Conservation (phyloP, 2,329 filamentous ascomycete species). For the Penicillium thymicola region DNA sequence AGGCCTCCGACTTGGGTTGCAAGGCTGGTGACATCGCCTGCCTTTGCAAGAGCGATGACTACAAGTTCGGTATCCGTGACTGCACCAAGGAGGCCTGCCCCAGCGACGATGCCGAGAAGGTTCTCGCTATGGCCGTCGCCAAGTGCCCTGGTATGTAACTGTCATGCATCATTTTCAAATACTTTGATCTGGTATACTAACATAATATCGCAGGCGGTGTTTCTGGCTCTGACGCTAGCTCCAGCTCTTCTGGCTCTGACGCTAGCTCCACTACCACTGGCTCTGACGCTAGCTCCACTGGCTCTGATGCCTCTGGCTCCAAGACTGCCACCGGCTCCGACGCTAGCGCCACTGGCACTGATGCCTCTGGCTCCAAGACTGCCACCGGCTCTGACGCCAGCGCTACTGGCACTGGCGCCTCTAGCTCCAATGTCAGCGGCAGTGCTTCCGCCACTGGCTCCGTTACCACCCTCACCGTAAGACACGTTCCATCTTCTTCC, state of each 20-base stretch:
- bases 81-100: slow-evolving; percentile 47
- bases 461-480: background rate
- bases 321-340: background rate
- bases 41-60: slow-evolving; percentile 42
- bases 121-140: slow-evolving; percentile 33
- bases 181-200: background rate
- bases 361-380: slow-evolving; percentile 11
- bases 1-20: slow-evolving; percentile 42
- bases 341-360: background rate
- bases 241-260: background rate
- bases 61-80: slow-evolving; percentile 46
- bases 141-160: slow-evolving; percentile 35
- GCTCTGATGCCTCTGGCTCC: background rate
- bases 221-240: slow-evolving; percentile 9
- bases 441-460: slow-evolving; percentile 13
- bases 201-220: slow-evolving; percentile 11
- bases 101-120: slow-evolving; percentile 32
- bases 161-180: background rate
- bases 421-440: slow-evolving; percentile 5
- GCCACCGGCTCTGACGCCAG: slow-evolving; percentile 9
- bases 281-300: background rate
- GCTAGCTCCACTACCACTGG: background rate
- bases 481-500: background rate
- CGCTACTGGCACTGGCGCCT: slow-evolving; percentile 2
- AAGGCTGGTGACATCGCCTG: slow-evolving; percentile 36